Base-by-base conservation (phyloP, 768 basidiomycete species). In the Galerina marginata region DNA sequence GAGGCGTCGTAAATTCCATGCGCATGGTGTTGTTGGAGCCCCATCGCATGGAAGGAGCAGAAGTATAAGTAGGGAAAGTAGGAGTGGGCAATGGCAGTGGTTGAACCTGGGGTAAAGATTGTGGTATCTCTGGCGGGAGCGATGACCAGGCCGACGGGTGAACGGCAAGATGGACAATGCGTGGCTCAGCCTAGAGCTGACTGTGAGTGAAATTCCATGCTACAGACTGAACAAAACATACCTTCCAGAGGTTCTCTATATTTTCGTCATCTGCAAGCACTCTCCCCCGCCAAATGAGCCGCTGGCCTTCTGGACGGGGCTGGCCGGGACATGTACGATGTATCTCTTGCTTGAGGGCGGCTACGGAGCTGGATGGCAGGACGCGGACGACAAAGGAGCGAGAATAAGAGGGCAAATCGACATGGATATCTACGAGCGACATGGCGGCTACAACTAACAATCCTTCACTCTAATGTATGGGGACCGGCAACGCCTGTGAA, bases 371-470 rank as follows among this genome's bases (percentile, higher is more conserved):
- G 12, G 74, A 71, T 36, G 70, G 67, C 23, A 80, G 71, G 25
- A 89, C 81, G 44, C 80, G 74, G 42, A 93, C 66, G 61, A 72
- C 70, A 70, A 93, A 89, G 7, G 90, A 91, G 64, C 79, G 84
- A 53, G 86, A 85, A 69, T 88, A 86, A 36, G 90, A 81, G n/a
- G 92, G 91, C 37, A 93, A 79, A 71, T 93, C 91, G 61, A 93
- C 85, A 60, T 82, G 86, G 54, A 93, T 74, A 65, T 79, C 72
- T 65, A 84, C 75, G 66, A 73, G 62, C 49, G 78, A 76, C 79
- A 81, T 81, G 63, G 58, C 55, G 56, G 61, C 51, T 54, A 60
- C 51, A 23, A 20, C 20, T 20, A 20, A 20, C 20, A 20, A 20
- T 20, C 20, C 20, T 20, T 20, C 20, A 20, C n/a, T n/a, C n/a